Evolutionary conservation across 371 early-diverging fungal genomes (phyloP), one percentile per base, ranked within the genome.

Genomic region (Thermomucor indicae-seudaticae): DNA sequence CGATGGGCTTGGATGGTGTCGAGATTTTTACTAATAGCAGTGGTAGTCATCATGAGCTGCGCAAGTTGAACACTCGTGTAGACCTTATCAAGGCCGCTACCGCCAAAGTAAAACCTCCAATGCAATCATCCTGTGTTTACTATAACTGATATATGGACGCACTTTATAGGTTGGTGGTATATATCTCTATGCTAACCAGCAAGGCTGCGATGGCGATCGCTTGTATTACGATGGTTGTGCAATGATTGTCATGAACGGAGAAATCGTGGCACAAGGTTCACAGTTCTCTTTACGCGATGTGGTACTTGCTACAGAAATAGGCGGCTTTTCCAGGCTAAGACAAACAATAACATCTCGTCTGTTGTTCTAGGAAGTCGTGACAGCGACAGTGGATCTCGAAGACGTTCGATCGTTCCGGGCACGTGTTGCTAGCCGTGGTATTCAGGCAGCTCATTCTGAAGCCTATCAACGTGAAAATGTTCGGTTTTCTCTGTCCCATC

Each of bases 191-290:
- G 78, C 96, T 3, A 98, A 98, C 65, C 96, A 95, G 55, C 86
- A 91, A 65, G 99, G 99, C 3, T 98, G 98, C 61, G 99, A 97
- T 54, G 99, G 97, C n/a, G 98, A 98, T 67, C 83, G 98, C 19
- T 64, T 96, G 10, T 98, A 98, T 67, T 98, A 95, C 55, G 99
- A 98, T 55, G 99, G 98, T 2, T 85, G 92, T 41, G 83, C 94
- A 0, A 71, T 98, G 82, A 87, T 97, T 51, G 77, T 87, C 4
- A 78, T 91, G 42, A 97, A 97, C 63, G 99, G 98, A 22, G 67
- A 87, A 23, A 69, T 96, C 4, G 78, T 97, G 11, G 92, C 92
- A 6, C 94, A 93, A 67, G 92, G 94, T 23, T 78, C 88, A 3
- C 98, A 97, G 64, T 98, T 98, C 48, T 91, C 93, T 0, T 64